Evolutionary conservation across 768 basidiomycete species (phyloP).

Genomic region (Coprinellus aureogranulatus): DNA sequence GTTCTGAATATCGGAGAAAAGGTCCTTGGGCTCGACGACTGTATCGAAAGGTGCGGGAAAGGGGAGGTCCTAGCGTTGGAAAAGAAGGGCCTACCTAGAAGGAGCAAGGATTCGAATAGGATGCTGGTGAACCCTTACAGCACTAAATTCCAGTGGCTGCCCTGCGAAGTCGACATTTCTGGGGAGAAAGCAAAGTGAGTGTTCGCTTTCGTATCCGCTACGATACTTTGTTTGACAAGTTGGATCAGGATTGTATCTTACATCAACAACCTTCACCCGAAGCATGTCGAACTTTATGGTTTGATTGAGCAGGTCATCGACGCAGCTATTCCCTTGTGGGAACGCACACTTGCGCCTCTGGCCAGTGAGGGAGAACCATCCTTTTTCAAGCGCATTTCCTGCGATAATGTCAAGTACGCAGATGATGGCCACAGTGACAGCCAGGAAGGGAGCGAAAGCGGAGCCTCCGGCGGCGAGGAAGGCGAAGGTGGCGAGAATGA

Average conservation of each 20-base stretch:
- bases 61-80: background rate
- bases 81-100: background rate
- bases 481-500: too few relatives aligned
- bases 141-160: constrained; percentile 19
- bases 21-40: constrained; percentile 10
- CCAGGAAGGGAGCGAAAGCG: too few relatives aligned
- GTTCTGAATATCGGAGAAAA: constrained; percentile 7
- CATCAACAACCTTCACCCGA: constrained; percentile 39
- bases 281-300: constrained; percentile 19
- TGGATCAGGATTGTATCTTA: constrained; percentile 26
- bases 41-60: constrained; percentile 7
- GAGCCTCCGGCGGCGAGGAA: too few relatives aligned
- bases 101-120: background rate
- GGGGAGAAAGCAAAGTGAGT: constrained; percentile 12
- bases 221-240: background rate
- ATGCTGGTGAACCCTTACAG: constrained; percentile 11
- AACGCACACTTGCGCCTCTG: too few relatives aligned
- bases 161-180: constrained; percentile 18
- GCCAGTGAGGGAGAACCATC: too few relatives aligned
- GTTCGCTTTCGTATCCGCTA: background rate
- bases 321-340: constrained; percentile 28
- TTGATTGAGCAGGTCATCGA: constrained; percentile 24
- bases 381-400: too few relatives aligned
- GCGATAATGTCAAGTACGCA: too few relatives aligned
- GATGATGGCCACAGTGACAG: too few relatives aligned